phyloP scores from a whole-genome alignment of 768 basidiomycete genomes.

The Termitomyces sp. region DNA sequence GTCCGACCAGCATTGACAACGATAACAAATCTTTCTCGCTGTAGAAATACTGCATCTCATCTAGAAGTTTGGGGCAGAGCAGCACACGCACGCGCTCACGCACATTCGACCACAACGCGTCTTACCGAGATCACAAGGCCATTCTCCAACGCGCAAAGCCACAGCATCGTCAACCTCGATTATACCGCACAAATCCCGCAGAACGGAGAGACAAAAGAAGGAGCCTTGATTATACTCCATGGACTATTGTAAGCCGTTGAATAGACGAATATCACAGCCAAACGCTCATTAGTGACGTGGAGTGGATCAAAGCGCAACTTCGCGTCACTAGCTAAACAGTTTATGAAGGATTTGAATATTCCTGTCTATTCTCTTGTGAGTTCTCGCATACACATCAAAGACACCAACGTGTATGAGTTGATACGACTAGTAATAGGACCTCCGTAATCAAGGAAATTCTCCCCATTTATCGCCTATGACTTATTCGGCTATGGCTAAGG shows the following conservation, averaged over 20 bases:
- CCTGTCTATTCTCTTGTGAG: conserved; percentile 64
- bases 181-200: conserved; percentile 13
- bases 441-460: conserved; percentile 80
- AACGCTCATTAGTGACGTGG: neutral
- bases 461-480: conserved; percentile 68
- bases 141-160: neutral
- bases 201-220: conserved; percentile 24
- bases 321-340: conserved; percentile 67
- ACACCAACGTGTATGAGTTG: neutral
- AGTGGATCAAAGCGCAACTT: conserved; percentile 88
- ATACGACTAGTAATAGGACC: conserved; percentile 26
- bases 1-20: neutral
- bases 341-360: conserved; percentile 50
- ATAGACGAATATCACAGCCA: neutral
- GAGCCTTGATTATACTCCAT: conserved; percentile 50
- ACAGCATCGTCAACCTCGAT: conserved; percentile 14
- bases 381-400: neutral
- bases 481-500: conserved; percentile 70
- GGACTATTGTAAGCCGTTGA: conserved; percentile 46
- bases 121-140: neutral
- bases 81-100: neutral
- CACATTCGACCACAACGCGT: neutral
- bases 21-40: neutral
- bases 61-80: neutral
- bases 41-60: neutral